Conservation (phyloP, 495 filamentous ascomycete species). For the Astrothelium subdiscretum region DNA sequence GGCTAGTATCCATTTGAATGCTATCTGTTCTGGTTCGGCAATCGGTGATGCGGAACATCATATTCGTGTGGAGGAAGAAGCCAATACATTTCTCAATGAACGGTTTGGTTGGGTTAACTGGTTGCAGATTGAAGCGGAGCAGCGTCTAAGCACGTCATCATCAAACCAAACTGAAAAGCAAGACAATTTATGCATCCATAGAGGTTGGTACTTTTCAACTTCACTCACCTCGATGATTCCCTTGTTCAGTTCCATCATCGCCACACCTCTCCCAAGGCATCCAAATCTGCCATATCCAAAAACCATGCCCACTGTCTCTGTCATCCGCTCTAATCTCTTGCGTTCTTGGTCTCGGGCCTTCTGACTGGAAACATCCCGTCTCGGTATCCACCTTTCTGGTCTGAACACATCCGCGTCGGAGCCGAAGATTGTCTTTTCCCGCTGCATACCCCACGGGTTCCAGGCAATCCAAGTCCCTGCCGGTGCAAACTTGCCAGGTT, state of each 20-base stretch:
- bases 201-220: neutral
- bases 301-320: conserved; percentile 15
- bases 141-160: conserved; percentile 10
- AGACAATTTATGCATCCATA: neutral
- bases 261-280: conserved; percentile 20
- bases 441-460: conserved; percentile 20
- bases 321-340: conserved; percentile 13
- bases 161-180: neutral
- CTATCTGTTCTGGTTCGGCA: neutral
- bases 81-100: conserved; percentile 19
- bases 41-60: conserved; percentile 16
- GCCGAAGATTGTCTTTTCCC: conserved; percentile 15
- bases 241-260: conserved; percentile 23
- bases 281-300: conserved; percentile 21
- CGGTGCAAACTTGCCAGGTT: conserved; percentile 18
- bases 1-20: neutral
- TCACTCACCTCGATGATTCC: conserved; percentile 15
- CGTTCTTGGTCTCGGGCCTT: neutral
- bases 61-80: conserved; percentile 20
- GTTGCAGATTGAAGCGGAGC: conserved; percentile 21
- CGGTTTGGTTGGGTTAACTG: conserved; percentile 17
- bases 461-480: conserved; percentile 16
- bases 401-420: conserved; percentile 18
- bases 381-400: conserved; percentile 18
- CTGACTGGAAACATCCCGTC: conserved; percentile 5